Conservation (phyloP, 2,329 filamentous ascomycete genomes). For the Colletotrichum echinochloae region DNA sequence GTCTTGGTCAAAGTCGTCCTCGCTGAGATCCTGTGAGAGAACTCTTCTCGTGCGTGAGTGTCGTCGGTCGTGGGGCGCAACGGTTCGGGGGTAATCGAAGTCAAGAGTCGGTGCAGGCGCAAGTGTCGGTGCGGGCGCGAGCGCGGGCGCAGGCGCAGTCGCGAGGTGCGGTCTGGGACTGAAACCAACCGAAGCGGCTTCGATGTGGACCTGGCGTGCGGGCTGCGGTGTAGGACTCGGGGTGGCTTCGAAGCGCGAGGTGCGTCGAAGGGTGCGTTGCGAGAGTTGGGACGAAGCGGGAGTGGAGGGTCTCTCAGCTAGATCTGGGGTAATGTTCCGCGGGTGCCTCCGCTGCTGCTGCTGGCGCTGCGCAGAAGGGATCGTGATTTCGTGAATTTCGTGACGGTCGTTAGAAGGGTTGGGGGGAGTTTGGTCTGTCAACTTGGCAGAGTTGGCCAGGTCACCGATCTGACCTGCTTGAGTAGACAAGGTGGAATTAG, state of each 20-base stretch:
- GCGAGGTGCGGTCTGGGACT: conserved; percentile 55
- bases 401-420: conserved; percentile 64
- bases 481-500: conserved; percentile 61
- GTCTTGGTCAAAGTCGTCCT: conserved; percentile 56
- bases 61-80: conserved; percentile 44
- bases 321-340: conserved; percentile 51
- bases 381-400: conserved; percentile 64
- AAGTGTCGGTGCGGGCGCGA: conserved; percentile 38
- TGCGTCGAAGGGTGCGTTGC: conserved; percentile 61
- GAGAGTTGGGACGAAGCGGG: conserved; percentile 60
- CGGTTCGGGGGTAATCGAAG: conserved; percentile 41
- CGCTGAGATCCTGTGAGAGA: conserved; percentile 63
- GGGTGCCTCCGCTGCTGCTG: conserved; percentile 57
- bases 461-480: conserved; percentile 51
- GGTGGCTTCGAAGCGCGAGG: conserved; percentile 61
- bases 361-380: conserved; percentile 53
- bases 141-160: conserved; percentile 45
- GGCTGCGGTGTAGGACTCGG: conserved; percentile 56
- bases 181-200: conserved; percentile 62
- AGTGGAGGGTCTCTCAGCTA: conserved; percentile 56
- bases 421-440: conserved; percentile 57
- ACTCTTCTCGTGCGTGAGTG: conserved; percentile 48
- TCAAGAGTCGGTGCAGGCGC: conserved; percentile 32
- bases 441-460: conserved; percentile 56
- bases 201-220: conserved; percentile 56